A percentile compares a stretch with the other conserved stretches of the same genome.
phyloP scores from a whole-genome alignment of 305 asterid species.

The Withania somnifera region DNA sequence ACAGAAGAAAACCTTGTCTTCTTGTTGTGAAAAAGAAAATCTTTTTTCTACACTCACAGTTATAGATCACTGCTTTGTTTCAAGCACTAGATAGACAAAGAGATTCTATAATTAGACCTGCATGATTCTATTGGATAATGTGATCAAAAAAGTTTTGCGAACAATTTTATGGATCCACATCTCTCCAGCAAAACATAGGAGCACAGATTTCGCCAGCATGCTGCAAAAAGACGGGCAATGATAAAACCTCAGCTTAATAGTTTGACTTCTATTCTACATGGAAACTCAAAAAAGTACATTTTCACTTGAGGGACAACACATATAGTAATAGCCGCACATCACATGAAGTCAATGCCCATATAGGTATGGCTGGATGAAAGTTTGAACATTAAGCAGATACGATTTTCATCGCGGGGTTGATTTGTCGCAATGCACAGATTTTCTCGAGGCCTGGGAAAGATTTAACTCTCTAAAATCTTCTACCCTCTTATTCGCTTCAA shows the following conservation, averaged over 20 bases:
- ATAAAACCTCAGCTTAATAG: background rate
- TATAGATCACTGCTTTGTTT: background rate
- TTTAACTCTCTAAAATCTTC: background rate
- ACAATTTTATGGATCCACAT: background rate
- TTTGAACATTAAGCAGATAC: too few relatives aligned
- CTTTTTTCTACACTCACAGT: background rate
- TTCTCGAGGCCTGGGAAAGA: background rate
- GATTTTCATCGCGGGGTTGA: too few relatives aligned
- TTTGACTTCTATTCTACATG: background rate
- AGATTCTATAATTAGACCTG: background rate
- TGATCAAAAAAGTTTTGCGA: background rate
- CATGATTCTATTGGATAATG: background rate
- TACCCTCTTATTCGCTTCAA: background rate
- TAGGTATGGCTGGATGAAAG: background rate
- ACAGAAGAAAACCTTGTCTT: too few relatives aligned
- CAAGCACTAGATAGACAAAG: background rate
- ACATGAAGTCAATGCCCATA: background rate
- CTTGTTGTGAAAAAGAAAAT: background rate
- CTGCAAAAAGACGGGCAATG: background rate
- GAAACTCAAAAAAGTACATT: background rate
- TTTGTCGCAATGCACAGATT: too few relatives aligned
- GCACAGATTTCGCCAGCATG: background rate
- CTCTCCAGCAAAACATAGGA: background rate
- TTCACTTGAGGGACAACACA: background rate
- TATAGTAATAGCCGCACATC: background rate